Base-by-base conservation (phyloP, 441 rosid genomes). In the Arabidopsis lyrata region DNA sequence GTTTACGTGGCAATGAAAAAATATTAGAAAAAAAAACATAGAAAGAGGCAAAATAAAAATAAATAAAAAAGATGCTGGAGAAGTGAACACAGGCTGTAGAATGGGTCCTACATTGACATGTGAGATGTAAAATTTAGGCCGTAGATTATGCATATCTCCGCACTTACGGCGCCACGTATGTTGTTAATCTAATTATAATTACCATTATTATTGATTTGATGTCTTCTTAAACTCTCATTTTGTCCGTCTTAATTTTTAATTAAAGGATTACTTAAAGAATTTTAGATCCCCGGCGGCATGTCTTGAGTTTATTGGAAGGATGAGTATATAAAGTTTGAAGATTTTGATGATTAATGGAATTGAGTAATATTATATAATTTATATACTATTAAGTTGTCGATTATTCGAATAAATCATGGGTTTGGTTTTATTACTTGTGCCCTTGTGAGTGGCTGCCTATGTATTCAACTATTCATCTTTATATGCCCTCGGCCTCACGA, bases 121-220 rank as follows among this genome's bases (percentile, higher is more conserved):
- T 75, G 63, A 61, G 61, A 35, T 44, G 42, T 74, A 13, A 32
- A 15, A 22, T 68, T 27, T 24, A 67, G 18, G 50, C 70, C 78
- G 70, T 75, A 61, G 78, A 75, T 62, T 75, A 53, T 64, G 74
- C 74, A 5, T 0, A 68, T 61, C 69, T 34, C 70, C 74, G 52
- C 54, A 68, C 11, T 9, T 42, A 13, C 74, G 64, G 63, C 44
- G 69, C 74, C 78, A 75, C 78, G 78, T 75, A 75, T 75, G 16
- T 44, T 68, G 6, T 53, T 61, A 59, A 67, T 47, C 48, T 61
- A 35, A 41, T 32, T 59, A 29, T 52, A 20, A 67, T 67, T 34
- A 67, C 73, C 63, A 60, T 50, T 74, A 48, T 63, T 42, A 53
- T 42, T 56, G 63, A 45, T 64, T 39, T 41, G 8, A 59, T 66